Conservation (phyloP, 2,329 filamentous ascomycete species). For the Colletotrichum theobromicola region DNA sequence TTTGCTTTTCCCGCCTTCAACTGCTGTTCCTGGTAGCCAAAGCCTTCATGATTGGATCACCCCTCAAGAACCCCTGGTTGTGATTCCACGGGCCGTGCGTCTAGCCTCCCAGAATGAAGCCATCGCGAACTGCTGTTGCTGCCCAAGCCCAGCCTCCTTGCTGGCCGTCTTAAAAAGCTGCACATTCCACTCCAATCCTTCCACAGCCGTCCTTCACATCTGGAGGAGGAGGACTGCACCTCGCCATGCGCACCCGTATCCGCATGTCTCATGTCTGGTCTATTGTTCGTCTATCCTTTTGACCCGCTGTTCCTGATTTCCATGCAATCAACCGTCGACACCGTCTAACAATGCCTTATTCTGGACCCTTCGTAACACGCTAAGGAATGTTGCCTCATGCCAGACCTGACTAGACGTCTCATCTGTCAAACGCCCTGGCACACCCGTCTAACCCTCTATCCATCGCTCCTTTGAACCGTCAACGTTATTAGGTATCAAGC, state of each 20-base stretch:
- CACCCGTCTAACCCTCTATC: background rate
- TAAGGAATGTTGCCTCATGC: background rate
- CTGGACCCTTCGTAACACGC: background rate
- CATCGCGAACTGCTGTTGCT: background rate
- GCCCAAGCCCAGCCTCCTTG: background rate
- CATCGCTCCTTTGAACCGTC: background rate
- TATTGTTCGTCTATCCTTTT: background rate
- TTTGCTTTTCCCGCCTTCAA: conserved; percentile 8
- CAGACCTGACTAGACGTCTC: background rate
- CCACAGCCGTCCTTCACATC: background rate
- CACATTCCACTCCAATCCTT: background rate
- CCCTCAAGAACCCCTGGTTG: background rate
- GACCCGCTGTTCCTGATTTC: background rate
- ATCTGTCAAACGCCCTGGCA: background rate
- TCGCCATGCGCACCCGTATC: background rate
- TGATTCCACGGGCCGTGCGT: background rate
- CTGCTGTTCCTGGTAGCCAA: conserved; percentile 2
- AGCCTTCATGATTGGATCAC: background rate
- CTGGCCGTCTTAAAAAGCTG: background rate
- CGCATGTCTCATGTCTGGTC: background rate
- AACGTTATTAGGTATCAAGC: background rate
- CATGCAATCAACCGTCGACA: background rate
- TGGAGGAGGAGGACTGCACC: background rate
- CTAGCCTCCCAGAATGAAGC: background rate
- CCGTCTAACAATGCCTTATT: background rate